A percentile compares a stretch with the other conserved stretches of the same genome.
These are phyloP conservation scores for Ceratocystis huliohia DNA, from an alignment of 2,329 filamentous ascomycete genomes.

Conservation along the genomic window DNA sequence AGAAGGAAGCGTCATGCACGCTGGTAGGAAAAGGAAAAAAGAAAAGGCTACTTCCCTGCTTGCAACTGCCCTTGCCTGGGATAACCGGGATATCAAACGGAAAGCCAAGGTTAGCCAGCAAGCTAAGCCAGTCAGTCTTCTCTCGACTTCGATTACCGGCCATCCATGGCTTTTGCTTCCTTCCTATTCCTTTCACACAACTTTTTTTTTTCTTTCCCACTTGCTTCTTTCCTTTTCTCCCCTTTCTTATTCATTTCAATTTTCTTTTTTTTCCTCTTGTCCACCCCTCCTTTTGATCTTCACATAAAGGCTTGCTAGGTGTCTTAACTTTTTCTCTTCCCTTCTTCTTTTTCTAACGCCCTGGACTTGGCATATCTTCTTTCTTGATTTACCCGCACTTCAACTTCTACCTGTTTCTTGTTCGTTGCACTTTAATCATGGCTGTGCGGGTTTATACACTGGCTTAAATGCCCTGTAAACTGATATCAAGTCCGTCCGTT, in stretches of 20 bases:
- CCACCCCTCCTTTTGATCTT: constrained; percentile 5
- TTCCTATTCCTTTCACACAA: constrained; percentile 5
- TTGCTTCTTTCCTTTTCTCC: background rate
- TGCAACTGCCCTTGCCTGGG: background rate
- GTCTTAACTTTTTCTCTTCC: background rate
- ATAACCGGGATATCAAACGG: constrained; percentile 1
- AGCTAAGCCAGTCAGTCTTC: background rate
- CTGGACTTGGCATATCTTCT: constrained; percentile 10
- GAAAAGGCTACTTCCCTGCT: background rate
- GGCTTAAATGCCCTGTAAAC: constrained; percentile 6
- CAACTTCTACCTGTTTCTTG: background rate
- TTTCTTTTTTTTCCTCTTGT: constrained; percentile 6
- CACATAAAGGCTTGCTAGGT: too few species aligned
- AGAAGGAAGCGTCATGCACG: constrained; percentile 7
- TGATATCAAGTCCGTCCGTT: background rate
- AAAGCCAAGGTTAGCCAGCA: background rate
- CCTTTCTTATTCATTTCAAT: background rate
- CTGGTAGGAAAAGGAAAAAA: background rate
- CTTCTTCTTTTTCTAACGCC: constrained; percentile 4
- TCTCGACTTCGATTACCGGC: constrained; percentile 1
- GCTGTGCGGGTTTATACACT: constrained; percentile 1
- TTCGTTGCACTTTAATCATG: constrained; percentile 6
- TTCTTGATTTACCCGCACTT: background rate
- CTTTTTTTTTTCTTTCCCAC: background rate
- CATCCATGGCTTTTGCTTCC: constrained; percentile 4